Conservation (phyloP, 805 yeast species). For the Pichia heedii region DNA sequence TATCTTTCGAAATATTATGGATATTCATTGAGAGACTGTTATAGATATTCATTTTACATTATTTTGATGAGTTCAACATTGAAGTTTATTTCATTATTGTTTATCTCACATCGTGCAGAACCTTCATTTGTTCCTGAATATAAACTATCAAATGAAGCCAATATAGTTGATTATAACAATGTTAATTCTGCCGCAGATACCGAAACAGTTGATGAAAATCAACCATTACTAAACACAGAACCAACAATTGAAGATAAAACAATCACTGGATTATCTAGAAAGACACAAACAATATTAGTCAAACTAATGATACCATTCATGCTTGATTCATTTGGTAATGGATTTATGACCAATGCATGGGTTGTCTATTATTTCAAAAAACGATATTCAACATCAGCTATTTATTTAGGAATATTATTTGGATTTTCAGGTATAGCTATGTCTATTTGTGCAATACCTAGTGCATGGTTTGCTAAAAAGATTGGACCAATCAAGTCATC, state of each 20-base stretch:
- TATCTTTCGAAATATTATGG: conserved; percentile 26
- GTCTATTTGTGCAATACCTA: conserved; percentile 65
- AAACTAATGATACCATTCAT: conserved; percentile 56
- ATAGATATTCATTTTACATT: conserved; percentile 45
- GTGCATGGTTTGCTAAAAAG: conserved; percentile 55
- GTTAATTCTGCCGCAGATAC: too few relatives aligned
- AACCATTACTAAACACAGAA: conserved; percentile 12
- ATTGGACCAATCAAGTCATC: conserved; percentile 79
- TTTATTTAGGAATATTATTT: conserved; percentile 58
- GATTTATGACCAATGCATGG: conserved; percentile 88
- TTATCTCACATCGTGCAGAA: conserved; percentile 49
- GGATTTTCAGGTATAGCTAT: conserved; percentile 54
- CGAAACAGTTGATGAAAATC: neutral
- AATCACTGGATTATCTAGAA: conserved; percentile 31
- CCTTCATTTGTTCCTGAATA: conserved; percentile 20
- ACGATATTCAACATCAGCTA: conserved; percentile 43
- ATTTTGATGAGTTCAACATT: conserved; percentile 47
- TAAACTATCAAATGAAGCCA: conserved; percentile 7
- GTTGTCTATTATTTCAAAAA: conserved; percentile 69
- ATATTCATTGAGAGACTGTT: conserved; percentile 35
- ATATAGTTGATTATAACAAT: neutral
- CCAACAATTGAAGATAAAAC: conserved; percentile 18
- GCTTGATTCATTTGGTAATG: conserved; percentile 81
- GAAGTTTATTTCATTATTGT: conserved; percentile 43
- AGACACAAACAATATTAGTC: conserved; percentile 35